Evolutionary conservation across 208 protist species (phyloP).

Genomic region (Crithidia thermophila): DNA sequence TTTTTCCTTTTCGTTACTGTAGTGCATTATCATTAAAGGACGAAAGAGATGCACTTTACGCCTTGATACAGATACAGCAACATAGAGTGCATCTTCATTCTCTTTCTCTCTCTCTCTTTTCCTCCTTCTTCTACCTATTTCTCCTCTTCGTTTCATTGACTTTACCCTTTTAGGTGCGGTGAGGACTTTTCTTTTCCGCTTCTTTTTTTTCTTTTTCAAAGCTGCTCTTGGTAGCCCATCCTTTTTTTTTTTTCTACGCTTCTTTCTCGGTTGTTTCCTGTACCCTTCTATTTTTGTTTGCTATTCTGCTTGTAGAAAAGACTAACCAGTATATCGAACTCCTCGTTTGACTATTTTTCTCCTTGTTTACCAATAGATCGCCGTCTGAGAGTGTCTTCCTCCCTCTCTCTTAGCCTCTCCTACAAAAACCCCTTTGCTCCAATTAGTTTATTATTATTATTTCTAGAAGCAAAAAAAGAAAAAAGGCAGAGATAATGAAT

Average conservation of each 20-base stretch:
- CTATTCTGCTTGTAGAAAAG: too few relatives aligned
- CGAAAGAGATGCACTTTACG: too few relatives aligned
- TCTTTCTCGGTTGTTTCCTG: background rate
- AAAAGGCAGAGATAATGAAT: constrained; percentile 28
- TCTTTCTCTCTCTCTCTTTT: constrained; percentile 3
- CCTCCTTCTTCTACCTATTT: constrained; percentile 5
- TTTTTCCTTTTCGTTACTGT: too few relatives aligned
- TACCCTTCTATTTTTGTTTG: background rate
- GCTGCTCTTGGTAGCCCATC: background rate
- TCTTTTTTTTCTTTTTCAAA: constrained; percentile 18
- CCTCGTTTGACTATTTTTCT: too few relatives aligned
- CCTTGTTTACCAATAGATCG: too few relatives aligned
- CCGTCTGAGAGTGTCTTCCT: background rate
- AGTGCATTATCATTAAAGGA: too few relatives aligned
- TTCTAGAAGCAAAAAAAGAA: constrained; percentile 19
- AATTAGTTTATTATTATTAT: too few relatives aligned
- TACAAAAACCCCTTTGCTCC: too few relatives aligned
- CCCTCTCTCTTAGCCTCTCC: background rate
- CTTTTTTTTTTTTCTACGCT: background rate
- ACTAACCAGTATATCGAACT: too few relatives aligned
- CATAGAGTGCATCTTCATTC: background rate
- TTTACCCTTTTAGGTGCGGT: background rate
- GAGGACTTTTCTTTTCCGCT: background rate
- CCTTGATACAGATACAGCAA: too few relatives aligned
- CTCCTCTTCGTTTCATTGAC: constrained; percentile 1